Base-by-base conservation (phyloP, 768 basidiomycete species). In the Lentinula raphanica region DNA sequence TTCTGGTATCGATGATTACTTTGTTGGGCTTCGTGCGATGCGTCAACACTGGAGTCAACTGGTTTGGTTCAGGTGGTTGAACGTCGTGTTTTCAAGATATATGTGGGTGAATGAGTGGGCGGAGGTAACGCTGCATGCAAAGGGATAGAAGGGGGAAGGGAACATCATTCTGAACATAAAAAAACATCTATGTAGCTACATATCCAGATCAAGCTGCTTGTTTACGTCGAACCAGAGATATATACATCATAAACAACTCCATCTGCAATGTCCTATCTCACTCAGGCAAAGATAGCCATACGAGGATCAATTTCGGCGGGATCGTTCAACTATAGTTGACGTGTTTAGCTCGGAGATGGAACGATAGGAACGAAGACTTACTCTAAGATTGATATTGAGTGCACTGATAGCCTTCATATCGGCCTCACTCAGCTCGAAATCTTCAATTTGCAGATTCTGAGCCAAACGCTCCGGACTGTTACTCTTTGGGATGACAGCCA, bases 21-120 rank as follows among this genome's bases (percentile, higher is more conserved):
- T 71, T 53, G 75, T 67, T 23, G 82, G 87, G 3, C 66, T 89
- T 12, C 65, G 71, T 27, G 92, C 94, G 5, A 93, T 94, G 86
- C 70, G 72, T 60, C 72, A 78, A 58, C 94, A 97, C 63, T 60
- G 72, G 55, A 85, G 84, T 59, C 94, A 97, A 74, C 72, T 92
- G 59, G 82, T 84, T 42, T 95, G 94, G 94, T 96, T 93, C 74
- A 82, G 94, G 40, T 92, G 88, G 83, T 72, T 94, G 57, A 90
- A 94, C 66, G 76, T 95, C 38, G 62, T 72, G 21, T 90, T 87
- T 66, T 94, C 91, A 17, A 79, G 88, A 58, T 93, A 94, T 67
- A 89, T 96, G 91, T 96, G 94, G 94, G 83, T 90, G 27, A 94
- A 94, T 61, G 87, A 90, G 62, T 92, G 91, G 82, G 75, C 77